Evolutionary conservation across 495 filamentous ascomycete genomes (phyloP).

Genomic region (Amorphotheca resinae): DNA sequence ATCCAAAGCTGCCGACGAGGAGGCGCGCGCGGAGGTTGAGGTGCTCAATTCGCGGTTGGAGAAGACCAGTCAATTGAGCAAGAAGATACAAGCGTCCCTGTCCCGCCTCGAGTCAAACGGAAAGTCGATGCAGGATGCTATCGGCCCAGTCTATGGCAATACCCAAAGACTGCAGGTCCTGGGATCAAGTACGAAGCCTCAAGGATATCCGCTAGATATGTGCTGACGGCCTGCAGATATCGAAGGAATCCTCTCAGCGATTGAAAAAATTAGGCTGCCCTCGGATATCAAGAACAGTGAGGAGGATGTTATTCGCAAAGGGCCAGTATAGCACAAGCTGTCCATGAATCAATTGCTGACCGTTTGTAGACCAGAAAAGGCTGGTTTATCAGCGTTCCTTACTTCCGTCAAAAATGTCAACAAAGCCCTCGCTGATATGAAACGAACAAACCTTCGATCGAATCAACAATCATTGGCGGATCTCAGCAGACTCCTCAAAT

Average conservation of each 20-base stretch:
- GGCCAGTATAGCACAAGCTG: slow-evolving; percentile 33
- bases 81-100: slow-evolving; percentile 84
- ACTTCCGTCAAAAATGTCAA: slow-evolving; percentile 79
- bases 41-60: slow-evolving; percentile 51
- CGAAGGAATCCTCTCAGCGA: slow-evolving; percentile 70
- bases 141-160: slow-evolving; percentile 86
- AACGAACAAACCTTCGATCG: slow-evolving; percentile 72
- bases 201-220: not conserved
- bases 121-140: slow-evolving; percentile 79
- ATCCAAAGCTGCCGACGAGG: slow-evolving; percentile 42
- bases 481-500: slow-evolving; percentile 59
- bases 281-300: slow-evolving; percentile 79
- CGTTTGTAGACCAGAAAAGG: slow-evolving; percentile 51
- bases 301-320: slow-evolving; percentile 78
- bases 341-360: not conserved
- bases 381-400: slow-evolving; percentile 74
- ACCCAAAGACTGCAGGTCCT: slow-evolving; percentile 77
- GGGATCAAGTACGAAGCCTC: slow-evolving; percentile 48
- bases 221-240: slow-evolving; percentile 45
- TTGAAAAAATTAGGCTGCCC: slow-evolving; percentile 77
- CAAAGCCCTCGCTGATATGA: slow-evolving; percentile 67
- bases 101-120: slow-evolving; percentile 75
- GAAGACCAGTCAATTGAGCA: slow-evolving; percentile 62
- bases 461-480: slow-evolving; percentile 85
- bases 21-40: slow-evolving; percentile 53